Evolutionary conservation across 257 asterid species (phyloP).

Genomic region (Anisodus tanguticus): DNA sequence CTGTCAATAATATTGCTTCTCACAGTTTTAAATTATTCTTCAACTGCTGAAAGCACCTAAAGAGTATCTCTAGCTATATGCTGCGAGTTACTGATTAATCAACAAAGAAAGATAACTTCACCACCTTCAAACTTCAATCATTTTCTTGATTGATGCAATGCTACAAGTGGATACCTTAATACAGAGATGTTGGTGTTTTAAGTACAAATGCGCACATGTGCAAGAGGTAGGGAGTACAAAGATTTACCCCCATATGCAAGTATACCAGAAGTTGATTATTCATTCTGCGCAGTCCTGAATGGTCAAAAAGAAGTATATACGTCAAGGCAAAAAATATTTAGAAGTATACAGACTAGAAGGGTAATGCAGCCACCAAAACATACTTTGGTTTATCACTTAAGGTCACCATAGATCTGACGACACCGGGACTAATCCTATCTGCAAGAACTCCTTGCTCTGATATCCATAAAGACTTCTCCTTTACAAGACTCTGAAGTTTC

Average conservation of each 20-base stretch:
- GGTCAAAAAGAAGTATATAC: background rate
- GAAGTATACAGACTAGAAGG: background rate
- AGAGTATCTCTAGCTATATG: background rate
- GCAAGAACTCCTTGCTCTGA: conserved; percentile 80
- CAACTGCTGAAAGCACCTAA: background rate
- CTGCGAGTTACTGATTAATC: conserved; percentile 10
- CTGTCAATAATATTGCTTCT: background rate
- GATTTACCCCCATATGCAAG: conserved; percentile 29
- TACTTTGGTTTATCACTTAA: conserved; percentile 71
- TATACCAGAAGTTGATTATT: conserved; percentile 33
- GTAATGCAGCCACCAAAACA: conserved; percentile 29
- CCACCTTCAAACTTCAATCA: conserved; percentile 8
- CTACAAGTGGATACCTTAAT: background rate
- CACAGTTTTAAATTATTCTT: background rate
- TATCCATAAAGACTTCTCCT: conserved; percentile 74
- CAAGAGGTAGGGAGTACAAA: conserved; percentile 9
- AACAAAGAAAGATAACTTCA: background rate
- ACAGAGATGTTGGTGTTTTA: background rate
- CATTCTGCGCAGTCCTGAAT: conserved; percentile 47
- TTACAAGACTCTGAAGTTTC: conserved; percentile 83
- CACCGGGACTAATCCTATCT: conserved; percentile 81
- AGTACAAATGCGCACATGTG: background rate
- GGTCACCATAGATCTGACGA: conserved; percentile 80
- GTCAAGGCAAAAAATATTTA: background rate
- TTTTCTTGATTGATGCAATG: conserved; percentile 6